Percentiles rank a stretch among this genome's conserved stretches.
Evolutionary conservation across 2,329 filamentous ascomycete genomes (phyloP).

Genomic region (Coniochaeta pulveracea): DNA sequence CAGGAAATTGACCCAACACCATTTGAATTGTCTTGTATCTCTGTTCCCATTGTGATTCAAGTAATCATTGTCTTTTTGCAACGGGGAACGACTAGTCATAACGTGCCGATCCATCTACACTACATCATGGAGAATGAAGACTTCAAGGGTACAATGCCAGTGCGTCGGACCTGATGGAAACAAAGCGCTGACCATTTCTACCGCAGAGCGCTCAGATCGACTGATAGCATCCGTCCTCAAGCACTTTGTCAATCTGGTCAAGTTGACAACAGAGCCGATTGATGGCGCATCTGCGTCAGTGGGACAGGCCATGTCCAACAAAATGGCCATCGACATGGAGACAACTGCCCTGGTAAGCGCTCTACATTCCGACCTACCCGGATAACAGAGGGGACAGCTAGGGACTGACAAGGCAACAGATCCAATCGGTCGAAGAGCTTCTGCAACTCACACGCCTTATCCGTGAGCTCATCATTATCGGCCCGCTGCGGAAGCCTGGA

Average conservation of each 20-base stretch:
- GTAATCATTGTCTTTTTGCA: no score
- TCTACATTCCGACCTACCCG: not conserved
- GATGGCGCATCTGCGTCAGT: conserved; percentile 17
- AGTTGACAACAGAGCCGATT: conserved; percentile 22
- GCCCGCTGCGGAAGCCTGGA: conserved; percentile 30
- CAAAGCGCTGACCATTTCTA: not conserved
- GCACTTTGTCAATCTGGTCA: conserved; percentile 31
- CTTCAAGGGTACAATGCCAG: no score
- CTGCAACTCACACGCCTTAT: conserved; percentile 33
- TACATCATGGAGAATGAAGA: no score
- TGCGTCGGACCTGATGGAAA: no score
- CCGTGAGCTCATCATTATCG: conserved; percentile 37
- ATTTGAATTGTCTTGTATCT: no score
- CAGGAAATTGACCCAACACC: no score
- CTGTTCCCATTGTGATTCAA: no score
- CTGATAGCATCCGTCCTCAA: conserved; percentile 31
- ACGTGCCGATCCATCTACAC: no score
- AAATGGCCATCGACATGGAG: conserved; percentile 27
- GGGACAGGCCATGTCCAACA: conserved; percentile 26
- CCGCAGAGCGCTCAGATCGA: conserved; percentile 31
- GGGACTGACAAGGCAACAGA: conserved; percentile 13
- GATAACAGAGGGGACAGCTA: not conserved
- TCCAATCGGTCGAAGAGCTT: conserved; percentile 30
- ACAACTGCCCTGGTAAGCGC: conserved; percentile 22
- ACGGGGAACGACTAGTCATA: no score